Conservation (phyloP, 805 yeast genomes). For the Lipomyces spencermartinsiae region DNA sequence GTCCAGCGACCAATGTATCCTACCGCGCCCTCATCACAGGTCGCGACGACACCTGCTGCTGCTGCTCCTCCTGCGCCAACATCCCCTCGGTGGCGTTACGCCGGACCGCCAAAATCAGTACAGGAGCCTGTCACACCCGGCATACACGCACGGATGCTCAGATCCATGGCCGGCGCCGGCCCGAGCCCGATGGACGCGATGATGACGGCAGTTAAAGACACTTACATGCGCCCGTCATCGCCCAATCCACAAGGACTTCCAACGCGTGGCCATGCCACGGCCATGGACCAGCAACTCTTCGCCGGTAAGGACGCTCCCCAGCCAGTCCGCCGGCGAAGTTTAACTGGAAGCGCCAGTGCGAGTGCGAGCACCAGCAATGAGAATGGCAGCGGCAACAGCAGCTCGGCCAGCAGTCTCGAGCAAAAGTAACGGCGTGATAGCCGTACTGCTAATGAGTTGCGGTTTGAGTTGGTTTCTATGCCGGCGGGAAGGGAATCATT, state of each 20-base stretch:
- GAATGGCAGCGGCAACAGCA: slow-evolving; percentile 34
- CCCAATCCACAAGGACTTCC: slow-evolving; percentile 5
- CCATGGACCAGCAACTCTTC: slow-evolving; percentile 1
- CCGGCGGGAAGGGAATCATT: neutral
- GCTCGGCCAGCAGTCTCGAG: slow-evolving; percentile 37
- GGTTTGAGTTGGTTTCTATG: neutral
- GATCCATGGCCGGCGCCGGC: slow-evolving; percentile 31
- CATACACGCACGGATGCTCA: slow-evolving; percentile 22
- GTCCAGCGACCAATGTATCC: slow-evolving; percentile 27
- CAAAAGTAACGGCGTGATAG: slow-evolving; percentile 20
- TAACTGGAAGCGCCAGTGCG: slow-evolving; percentile 36
- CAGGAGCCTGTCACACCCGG: slow-evolving; percentile 16
- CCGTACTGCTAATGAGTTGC: neutral
- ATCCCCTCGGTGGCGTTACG: slow-evolving; percentile 19
- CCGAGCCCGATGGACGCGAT: slow-evolving; percentile 36
- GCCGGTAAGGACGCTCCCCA: slow-evolving; percentile 10
- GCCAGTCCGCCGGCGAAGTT: slow-evolving; percentile 20
- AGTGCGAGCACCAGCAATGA: slow-evolving; percentile 34
- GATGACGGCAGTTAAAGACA: slow-evolving; percentile 17
- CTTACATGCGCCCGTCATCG: slow-evolving; percentile 8
- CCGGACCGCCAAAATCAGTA: slow-evolving; percentile 7
- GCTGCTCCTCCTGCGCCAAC: neutral
- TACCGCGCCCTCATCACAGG: slow-evolving; percentile 11
- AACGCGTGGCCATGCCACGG: neutral
- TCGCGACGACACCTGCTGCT: neutral